Evolutionary conservation across 139 green algal genomes (phyloP).

Genomic region (Zygnema cylindricum): DNA sequence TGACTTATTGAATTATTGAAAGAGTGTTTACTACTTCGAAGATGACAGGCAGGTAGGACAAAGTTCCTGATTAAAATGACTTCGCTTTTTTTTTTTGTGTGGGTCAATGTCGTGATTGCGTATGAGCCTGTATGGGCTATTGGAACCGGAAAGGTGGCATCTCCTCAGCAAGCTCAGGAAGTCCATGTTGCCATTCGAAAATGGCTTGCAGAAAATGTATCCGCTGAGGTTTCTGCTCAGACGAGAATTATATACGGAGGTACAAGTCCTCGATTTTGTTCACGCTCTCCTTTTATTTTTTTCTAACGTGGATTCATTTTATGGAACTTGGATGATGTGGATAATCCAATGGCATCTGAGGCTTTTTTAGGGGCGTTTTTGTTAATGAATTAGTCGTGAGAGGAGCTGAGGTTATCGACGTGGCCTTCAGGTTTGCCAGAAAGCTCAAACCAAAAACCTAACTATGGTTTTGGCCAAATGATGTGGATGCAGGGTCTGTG

Average conservation of each 20-base stretch:
- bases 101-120: constrained; percentile 90
- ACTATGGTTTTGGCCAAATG: constrained; percentile 5
- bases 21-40: too few species aligned
- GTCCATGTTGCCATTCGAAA: constrained; percentile 74
- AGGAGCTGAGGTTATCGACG: background rate
- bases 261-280: too few species aligned
- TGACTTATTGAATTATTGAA: too few species aligned
- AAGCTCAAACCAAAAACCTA: too few species aligned
- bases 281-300: too few species aligned
- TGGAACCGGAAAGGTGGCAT: constrained; percentile 72
- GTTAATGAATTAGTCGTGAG: background rate
- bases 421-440: too few species aligned
- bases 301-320: too few species aligned
- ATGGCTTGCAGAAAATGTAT: constrained; percentile 79
- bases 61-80: background rate
- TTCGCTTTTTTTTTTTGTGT: too few species aligned
- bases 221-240: constrained; percentile 26
- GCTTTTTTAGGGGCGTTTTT: background rate
- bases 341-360: background rate
- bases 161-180: constrained; percentile 85
- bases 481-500: constrained; percentile 68
- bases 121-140: constrained; percentile 98
- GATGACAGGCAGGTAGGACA: background rate
- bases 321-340: too few species aligned
- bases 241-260: constrained; percentile 53